Percentiles rank a stretch among this genome's conserved stretches.
phyloP scores from a whole-genome alignment of 371 early-diverging fungal species.

The Lichtheimia corymbifera region DNA sequence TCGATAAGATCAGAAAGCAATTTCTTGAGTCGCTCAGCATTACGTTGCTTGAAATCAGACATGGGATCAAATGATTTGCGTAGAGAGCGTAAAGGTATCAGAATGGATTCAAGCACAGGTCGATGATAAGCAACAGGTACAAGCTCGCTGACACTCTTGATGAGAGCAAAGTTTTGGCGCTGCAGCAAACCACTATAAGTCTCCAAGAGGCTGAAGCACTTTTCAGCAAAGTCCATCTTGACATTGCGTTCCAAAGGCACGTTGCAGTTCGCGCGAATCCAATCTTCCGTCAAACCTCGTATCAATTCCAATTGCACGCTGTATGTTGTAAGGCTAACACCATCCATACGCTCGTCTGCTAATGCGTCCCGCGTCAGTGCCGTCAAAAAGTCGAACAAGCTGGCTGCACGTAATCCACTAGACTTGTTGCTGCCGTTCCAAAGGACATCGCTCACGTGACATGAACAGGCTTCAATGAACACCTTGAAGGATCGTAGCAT shows the following conservation, averaged over 20 bases:
- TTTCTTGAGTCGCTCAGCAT: constrained; percentile 4
- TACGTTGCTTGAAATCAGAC: constrained; percentile 12
- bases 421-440: constrained; percentile 29
- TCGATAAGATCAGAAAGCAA: constrained; percentile 16
- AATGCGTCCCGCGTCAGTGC: constrained; percentile 20
- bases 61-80: constrained; percentile 15
- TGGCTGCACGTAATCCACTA: background rate
- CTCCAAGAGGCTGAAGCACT: constrained; percentile 26
- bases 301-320: constrained; percentile 29
- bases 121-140: constrained; percentile 35
- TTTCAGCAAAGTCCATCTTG: constrained; percentile 23
- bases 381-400: constrained; percentile 25
- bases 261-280: constrained; percentile 28
- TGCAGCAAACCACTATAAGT: constrained; percentile 24
- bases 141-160: constrained; percentile 25
- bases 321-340: constrained; percentile 30
- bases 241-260: constrained; percentile 15
- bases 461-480: constrained; percentile 36
- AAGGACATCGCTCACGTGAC: constrained; percentile 28
- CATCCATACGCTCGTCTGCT: constrained; percentile 24
- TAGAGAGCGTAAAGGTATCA: constrained; percentile 36
- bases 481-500: constrained; percentile 35
- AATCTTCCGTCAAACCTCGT: constrained; percentile 44
- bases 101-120: constrained; percentile 37
- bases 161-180: constrained; percentile 36